phyloP scores from a whole-genome alignment of 2,329 filamentous ascomycete species.

The Camillea tinctor region DNA sequence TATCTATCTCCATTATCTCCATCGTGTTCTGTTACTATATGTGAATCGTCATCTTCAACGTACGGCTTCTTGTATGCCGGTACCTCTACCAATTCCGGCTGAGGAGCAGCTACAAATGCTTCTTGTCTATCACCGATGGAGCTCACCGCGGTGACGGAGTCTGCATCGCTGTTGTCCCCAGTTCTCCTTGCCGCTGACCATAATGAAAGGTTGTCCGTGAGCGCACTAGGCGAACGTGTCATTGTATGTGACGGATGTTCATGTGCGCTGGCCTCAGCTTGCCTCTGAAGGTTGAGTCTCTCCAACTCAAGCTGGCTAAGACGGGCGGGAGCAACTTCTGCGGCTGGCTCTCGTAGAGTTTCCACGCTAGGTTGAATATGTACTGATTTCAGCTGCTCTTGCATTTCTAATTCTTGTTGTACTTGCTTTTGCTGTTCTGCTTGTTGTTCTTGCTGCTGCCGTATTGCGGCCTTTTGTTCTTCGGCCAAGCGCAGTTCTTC shows the following conservation, averaged over 20 bases:
- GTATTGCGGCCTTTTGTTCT: not conserved
- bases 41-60: constrained; percentile 21
- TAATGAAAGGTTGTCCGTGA: constrained; percentile 26
- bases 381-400: not conserved
- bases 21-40: not conserved
- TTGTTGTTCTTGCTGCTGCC: not conserved
- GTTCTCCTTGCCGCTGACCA: constrained; percentile 24
- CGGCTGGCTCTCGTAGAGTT: not conserved
- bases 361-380: not conserved
- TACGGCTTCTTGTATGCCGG: constrained; percentile 22
- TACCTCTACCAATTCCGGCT: not conserved
- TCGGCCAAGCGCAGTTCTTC: not conserved
- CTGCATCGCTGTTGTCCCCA: constrained; percentile 17
- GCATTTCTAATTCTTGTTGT: not conserved
- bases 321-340: constrained; percentile 1
- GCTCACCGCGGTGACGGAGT: constrained; percentile 26
- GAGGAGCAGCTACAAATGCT: constrained; percentile 4
- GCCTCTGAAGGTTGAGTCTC: constrained; percentile 6
- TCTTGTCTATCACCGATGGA: constrained; percentile 19
- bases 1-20: not conserved
- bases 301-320: constrained; percentile 9
- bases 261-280: not conserved
- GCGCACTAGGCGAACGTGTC: constrained; percentile 22
- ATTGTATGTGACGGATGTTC: constrained; percentile 1
- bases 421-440: not conserved